Base-by-base conservation (phyloP, 768 basidiomycete species). In the Leccinum ochraceum region DNA sequence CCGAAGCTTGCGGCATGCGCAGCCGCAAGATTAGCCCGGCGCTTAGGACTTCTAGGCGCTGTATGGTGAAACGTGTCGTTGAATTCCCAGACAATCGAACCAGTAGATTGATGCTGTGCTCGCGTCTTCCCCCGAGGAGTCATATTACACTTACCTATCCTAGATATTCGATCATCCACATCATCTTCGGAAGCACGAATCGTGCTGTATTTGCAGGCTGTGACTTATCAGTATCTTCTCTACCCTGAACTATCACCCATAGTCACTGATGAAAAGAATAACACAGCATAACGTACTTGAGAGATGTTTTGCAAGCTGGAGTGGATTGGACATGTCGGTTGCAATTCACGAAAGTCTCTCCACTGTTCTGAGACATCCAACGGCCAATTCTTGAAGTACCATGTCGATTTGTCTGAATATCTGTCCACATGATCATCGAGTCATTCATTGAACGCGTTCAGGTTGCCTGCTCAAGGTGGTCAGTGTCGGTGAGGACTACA, bases 11-110 rank as follows among this genome's bases (percentile, higher is more conserved):
- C 86, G 1, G 87, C 81, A 62, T 88, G 87, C 0, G 87, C 86
- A 6, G 88, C 87, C 0, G 87, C 84, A 67, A 87, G 79, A 42
- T 92, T 90, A 10, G 80, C 82, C 16, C 92, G 80, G 11, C 34
- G 34, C 34, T 42, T n/a, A n/a, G 37, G 16, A 17, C 6, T 3
- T 39, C 37, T 39, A 39, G 9, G 17, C 17, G 39, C 37, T 42
- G 17, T 14, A 6, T 50, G 49, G 26, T 8, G 49, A 50, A 26
- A 6, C 49, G 1, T 37, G 37, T 16, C 16, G 14, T 16, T 39
- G 16, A 39, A 49, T 49, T 22, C 11, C 20, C 13, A 49, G 48
- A 49, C 24, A 20, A 4, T 14, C 16, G 37, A 16, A 39, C 14
- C 37, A 7, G 16, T 36, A 14, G 13, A 36, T 36, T 36, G 36